Evolutionary conservation across 106 monocot genomes (phyloP).

Genomic region (Platanthera zijinensis): DNA sequence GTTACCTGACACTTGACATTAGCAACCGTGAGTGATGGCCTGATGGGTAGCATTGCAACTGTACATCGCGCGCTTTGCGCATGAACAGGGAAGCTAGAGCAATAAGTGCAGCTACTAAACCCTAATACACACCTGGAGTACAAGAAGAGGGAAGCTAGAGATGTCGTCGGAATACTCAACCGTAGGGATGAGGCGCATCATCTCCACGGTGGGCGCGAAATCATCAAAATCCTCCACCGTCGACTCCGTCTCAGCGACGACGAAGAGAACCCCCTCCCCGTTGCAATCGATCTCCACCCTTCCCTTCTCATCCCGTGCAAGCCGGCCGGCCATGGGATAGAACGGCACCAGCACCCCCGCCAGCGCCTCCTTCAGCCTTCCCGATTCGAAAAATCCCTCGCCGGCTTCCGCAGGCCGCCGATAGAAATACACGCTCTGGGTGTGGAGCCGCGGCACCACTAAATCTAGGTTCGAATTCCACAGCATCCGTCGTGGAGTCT

Average conservation of each 20-base stretch:
- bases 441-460: constrained; percentile 90
- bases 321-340: constrained; percentile 89
- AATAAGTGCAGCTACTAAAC: background rate
- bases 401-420: constrained; percentile 15
- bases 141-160: constrained; percentile 61
- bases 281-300: constrained; percentile 85
- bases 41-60: no score
- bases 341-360: constrained; percentile 67
- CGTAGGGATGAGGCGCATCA: constrained; percentile 73
- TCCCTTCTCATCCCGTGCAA: constrained; percentile 66
- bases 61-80: no score
- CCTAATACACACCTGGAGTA: constrained; percentile 54
- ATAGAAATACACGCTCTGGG: constrained; percentile 97
- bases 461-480: constrained; percentile 96
- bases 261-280: constrained; percentile 72
- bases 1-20: constrained; percentile 71
- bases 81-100: no score
- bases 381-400: constrained; percentile 40
- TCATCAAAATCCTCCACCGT: constrained; percentile 70
- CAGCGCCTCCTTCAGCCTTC: constrained; percentile 46
- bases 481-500: constrained; percentile 47
- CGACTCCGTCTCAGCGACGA: constrained; percentile 50
- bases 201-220: constrained; percentile 87
- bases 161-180: constrained; percentile 74
- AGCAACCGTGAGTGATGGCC: no score